Evolutionary conservation across 106 monocot species (phyloP).

Genomic region (Acanthochlamys bracteata): DNA sequence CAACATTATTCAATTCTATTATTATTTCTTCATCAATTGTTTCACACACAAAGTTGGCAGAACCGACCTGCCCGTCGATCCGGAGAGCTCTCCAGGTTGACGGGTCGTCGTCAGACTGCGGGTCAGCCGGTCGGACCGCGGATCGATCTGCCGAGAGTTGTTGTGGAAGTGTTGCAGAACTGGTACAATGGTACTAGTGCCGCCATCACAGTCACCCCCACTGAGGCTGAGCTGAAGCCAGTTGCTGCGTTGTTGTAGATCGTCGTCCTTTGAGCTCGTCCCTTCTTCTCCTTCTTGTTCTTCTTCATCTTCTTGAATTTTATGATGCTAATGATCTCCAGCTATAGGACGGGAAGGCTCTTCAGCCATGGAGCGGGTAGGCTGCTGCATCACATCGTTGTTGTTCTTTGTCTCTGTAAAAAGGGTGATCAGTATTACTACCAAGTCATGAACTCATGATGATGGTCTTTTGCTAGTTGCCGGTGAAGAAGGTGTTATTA

Average conservation of each 20-base stretch:
- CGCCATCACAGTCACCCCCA: slow-evolving; percentile 1
- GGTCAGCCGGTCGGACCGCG: too few species aligned
- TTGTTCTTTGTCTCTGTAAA: too few species aligned
- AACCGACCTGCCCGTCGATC: too few species aligned
- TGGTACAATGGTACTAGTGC: background rate
- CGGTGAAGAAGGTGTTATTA: background rate
- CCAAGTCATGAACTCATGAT: too few species aligned
- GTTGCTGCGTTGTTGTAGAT: background rate
- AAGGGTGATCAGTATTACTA: too few species aligned
- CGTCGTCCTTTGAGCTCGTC: slow-evolving; percentile 6
- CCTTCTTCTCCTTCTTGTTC: slow-evolving; percentile 3
- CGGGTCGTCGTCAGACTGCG: too few species aligned
- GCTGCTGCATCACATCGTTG: background rate
- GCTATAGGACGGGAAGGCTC: slow-evolving; percentile 15
- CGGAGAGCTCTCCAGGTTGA: too few species aligned
- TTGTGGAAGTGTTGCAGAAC: background rate
- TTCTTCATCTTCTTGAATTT: background rate
- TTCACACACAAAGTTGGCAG: too few species aligned
- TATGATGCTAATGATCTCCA: background rate
- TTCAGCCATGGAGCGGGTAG: slow-evolving; percentile 19
- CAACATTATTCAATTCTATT: too few species aligned
- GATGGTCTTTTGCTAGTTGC: background rate
- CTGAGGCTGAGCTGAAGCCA: slow-evolving; percentile 50
- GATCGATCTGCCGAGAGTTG: too few species aligned
- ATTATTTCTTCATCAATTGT: too few species aligned